Conservation (phyloP, 176 grass and related monocot species). For the Chrysopogon serrulatus region DNA sequence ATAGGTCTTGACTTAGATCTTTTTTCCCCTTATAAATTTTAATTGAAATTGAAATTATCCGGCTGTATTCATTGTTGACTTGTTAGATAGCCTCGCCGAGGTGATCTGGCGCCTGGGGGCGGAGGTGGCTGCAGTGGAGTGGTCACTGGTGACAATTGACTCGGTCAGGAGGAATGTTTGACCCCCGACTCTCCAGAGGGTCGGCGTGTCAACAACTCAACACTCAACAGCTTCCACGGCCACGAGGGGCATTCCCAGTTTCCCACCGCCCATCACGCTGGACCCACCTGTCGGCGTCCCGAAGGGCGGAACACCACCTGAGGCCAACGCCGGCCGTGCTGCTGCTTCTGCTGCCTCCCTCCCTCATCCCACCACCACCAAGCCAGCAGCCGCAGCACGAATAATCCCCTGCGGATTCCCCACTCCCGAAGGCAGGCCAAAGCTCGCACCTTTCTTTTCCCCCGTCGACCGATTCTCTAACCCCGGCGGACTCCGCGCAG, state of each 20-base stretch:
- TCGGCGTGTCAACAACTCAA: not conserved
- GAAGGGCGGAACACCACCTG: not conserved
- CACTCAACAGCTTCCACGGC: not conserved
- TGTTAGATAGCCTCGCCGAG: no score
- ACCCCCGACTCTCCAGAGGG: not conserved
- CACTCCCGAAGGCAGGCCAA: not conserved
- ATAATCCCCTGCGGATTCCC: not conserved
- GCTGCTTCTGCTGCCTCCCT: not conserved
- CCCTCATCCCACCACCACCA: not conserved
- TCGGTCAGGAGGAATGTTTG: not conserved
- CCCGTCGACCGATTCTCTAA: not conserved
- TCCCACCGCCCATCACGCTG: not conserved
- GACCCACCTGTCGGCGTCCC: not conserved
- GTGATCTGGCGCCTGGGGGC: no score
- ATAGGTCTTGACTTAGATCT: not conserved
- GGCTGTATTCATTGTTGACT: no score
- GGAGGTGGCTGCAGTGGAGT: not conserved
- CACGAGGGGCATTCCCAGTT: not conserved
- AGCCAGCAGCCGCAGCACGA: not conserved
- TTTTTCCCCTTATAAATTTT: not conserved
- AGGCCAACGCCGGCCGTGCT: not conserved
- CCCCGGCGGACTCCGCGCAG: not conserved
- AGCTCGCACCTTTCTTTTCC: not conserved
- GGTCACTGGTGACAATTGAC: no score
- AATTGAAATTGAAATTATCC: no score